A percentile compares a stretch with the other conserved stretches of the same genome.
Conservation (phyloP, 805 yeast species). For the Lipomyces orientalis region DNA sequence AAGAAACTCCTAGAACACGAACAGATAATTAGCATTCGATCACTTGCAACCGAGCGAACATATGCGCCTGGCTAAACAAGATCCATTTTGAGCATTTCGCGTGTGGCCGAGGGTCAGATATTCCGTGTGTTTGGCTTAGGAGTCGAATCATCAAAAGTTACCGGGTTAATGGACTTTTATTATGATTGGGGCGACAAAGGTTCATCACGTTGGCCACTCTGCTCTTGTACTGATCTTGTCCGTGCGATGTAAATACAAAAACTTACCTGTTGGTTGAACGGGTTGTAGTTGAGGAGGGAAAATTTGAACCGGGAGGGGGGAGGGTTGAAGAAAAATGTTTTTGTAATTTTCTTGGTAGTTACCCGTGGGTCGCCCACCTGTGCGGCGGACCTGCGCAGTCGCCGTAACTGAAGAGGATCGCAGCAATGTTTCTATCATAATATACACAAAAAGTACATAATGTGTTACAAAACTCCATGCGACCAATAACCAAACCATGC, state of each 20-base stretch:
- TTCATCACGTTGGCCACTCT: constrained; percentile 30
- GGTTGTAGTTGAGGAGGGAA: too few species aligned
- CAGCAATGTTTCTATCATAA: neutral
- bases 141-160: constrained; percentile 38
- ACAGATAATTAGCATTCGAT: neutral
- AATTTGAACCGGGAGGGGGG: too few species aligned
- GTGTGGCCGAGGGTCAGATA: constrained; percentile 20
- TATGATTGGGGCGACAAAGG: constrained; percentile 40
- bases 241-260: neutral
- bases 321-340: too few species aligned
- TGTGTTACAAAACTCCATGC: neutral
- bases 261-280: neutral
- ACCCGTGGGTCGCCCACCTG: too few species aligned
- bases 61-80: neutral
- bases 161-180: constrained; percentile 31
- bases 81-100: neutral
- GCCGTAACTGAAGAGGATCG: too few species aligned
- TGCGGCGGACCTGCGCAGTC: too few species aligned
- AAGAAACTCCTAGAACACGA: neutral
- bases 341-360: too few species aligned
- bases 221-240: neutral
- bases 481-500: neutral
- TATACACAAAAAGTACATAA: neutral
- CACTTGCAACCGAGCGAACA: too few species aligned
- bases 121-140: constrained; percentile 35